A percentile compares a stretch with the other conserved stretches of the same genome.
These are phyloP conservation scores for Curvularia sp. DNA, from an alignment of 2,329 filamentous ascomycete genomes.

Conservation along the genomic window DNA sequence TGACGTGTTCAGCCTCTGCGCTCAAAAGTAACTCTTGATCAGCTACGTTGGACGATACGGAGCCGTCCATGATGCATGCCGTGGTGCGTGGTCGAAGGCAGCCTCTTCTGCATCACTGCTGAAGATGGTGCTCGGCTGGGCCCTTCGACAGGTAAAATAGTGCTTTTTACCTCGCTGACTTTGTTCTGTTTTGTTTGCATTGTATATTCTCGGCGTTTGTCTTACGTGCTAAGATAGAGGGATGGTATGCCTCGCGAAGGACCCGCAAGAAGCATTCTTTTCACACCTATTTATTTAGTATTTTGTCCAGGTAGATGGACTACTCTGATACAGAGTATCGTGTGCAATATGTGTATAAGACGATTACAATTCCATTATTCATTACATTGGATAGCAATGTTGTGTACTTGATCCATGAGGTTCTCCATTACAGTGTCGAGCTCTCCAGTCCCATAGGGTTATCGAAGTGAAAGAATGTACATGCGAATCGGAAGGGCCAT, in stretches of 20 bases:
- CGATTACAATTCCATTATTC: not conserved
- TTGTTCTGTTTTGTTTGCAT: not conserved
- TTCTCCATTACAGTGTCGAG: not conserved
- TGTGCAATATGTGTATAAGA: slow-evolving; percentile 2
- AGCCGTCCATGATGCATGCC: not conserved
- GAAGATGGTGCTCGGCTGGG: not conserved
- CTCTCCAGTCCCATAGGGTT: not conserved
- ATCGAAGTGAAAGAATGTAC: not conserved
- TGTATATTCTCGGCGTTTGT: slow-evolving; percentile 8
- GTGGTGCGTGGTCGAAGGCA: not conserved
- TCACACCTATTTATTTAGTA: not conserved
- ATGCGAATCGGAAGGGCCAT: not conserved
- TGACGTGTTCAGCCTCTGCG: slow-evolving; percentile 1
- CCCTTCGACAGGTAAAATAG: slow-evolving; percentile 10
- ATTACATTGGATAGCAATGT: not conserved
- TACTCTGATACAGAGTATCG: not conserved
- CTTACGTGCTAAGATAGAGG: not conserved
- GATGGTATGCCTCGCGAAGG: not conserved
- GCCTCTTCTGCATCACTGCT: not conserved
- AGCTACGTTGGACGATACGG: not conserved
- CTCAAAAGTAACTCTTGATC: slow-evolving; percentile 14
- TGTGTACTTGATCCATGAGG: not conserved
- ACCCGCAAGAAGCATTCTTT: not conserved
- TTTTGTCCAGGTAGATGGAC: not conserved
- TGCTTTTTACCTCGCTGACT: not conserved